Evolutionary conservation across 768 basidiomycete genomes (phyloP).

Genomic region (Leccinum disarticulatum): DNA sequence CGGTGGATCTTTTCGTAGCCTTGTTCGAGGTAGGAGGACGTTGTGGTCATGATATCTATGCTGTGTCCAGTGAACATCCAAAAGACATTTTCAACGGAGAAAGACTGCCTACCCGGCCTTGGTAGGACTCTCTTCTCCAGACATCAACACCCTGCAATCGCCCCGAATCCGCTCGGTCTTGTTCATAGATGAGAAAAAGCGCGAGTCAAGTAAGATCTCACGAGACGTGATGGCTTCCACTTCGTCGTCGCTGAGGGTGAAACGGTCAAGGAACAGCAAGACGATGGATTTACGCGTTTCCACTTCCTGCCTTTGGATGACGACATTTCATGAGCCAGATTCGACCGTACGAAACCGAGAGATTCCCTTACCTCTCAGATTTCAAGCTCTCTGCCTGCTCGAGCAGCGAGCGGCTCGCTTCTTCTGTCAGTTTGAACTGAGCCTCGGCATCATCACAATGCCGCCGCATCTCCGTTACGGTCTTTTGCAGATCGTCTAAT

Average conservation of each 20-base stretch:
- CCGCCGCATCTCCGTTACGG: constrained; percentile 76
- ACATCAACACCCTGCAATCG: constrained; percentile 85
- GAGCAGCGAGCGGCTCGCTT: constrained; percentile 74
- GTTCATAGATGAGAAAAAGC: constrained; percentile 86
- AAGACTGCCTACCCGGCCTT: constrained; percentile 61
- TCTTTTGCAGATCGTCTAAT: constrained; percentile 73
- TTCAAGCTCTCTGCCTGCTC: constrained; percentile 80
- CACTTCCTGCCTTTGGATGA: constrained; percentile 60
- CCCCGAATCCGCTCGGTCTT: constrained; percentile 78
- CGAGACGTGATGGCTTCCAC: constrained; percentile 72
- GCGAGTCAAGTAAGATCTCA: constrained; percentile 69
- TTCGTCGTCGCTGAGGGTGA: constrained; percentile 79
- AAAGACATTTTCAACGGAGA: not conserved
- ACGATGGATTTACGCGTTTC: constrained; percentile 75
- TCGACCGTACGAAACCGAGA: not conserved
- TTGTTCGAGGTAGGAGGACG: constrained; percentile 79
- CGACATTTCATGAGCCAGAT: not conserved
- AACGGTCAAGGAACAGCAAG: constrained; percentile 74
- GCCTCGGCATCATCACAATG: constrained; percentile 83
- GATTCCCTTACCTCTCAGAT: constrained; percentile 62
- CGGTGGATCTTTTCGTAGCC: constrained; percentile 88
- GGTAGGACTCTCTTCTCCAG: constrained; percentile 78
- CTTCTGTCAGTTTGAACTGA: constrained; percentile 71
- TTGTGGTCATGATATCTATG: constrained; percentile 85
- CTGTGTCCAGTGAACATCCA: constrained; percentile 39